Base-by-base conservation (phyloP, 345 rosid species). In the Sonneratia alba region DNA sequence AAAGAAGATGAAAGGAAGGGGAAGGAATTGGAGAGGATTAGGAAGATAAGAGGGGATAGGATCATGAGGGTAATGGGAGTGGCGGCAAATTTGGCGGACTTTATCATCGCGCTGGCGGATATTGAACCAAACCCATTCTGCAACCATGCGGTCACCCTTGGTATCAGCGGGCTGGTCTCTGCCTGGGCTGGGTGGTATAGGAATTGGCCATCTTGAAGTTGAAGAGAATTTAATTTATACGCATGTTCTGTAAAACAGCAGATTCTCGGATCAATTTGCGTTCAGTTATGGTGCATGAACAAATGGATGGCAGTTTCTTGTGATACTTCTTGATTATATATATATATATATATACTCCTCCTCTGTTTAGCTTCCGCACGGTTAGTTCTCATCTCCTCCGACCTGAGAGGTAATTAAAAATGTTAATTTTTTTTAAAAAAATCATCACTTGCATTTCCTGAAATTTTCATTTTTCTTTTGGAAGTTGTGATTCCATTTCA, bases 151-250 rank as follows among this genome's bases (percentile, higher is more conserved):
- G 74, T 92, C 56, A 83, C 92, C 49, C 88, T 92, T 9, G 96
- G 97, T 6, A 84, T 95, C 65, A 90, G 97, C 51, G 97, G 99
- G 15, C 79, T 92, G 77, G 99, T 95, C 67, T 92, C 99, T 42
- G 96, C 99, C 2, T 95, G 99, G 99, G 85, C 97, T 6, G 99
- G 99, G 64, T 95, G 99, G 97, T 95, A 95, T 70, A 85, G 99
- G 69, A 92, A 95, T 59, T 94, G 97, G 98, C 97, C 96, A 6
- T 87, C 90, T 0, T 93, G 56, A 76, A 47, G 4, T 6, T 42
- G 5, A 3, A 27, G 55, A 27, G 32, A 27, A 27, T 27, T 27
- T 27, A 27, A 27, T 27, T 27, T 27, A 27, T 27, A 27, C 32
- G 32, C 32, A 27, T 27, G 32, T 27, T 27, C 32, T 0, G 32